Conservation (phyloP, 108 stramenopile genomes). For the Cyclostephanos tholiformis region DNA sequence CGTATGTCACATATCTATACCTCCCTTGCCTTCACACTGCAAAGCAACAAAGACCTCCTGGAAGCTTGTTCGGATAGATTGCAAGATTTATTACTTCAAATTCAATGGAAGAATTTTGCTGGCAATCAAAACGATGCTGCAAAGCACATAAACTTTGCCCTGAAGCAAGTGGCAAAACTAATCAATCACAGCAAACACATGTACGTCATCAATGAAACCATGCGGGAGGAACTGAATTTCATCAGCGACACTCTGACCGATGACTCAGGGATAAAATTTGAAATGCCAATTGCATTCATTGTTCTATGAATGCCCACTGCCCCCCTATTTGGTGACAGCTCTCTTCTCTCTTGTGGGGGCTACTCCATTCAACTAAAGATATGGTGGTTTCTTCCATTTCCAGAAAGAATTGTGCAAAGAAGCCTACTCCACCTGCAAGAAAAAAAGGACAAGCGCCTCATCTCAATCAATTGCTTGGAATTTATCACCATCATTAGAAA, state of each 20-base stretch:
- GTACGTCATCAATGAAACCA: no score
- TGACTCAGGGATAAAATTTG: background rate
- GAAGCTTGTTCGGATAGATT: no score
- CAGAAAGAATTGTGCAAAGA: background rate
- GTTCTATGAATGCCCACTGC: background rate
- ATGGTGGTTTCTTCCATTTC: slow-evolving; percentile 3
- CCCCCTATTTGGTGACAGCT: background rate
- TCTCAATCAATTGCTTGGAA: slow-evolving; percentile 16
- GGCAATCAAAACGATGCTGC: no score
- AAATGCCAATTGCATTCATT: background rate
- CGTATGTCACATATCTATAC: background rate
- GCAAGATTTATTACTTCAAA: no score
- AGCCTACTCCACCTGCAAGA: background rate
- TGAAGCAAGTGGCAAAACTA: no score
- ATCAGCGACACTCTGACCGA: background rate
- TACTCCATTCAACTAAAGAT: background rate
- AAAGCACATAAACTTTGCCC: no score
- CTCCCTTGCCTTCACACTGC: no score
- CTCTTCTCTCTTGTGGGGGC: background rate
- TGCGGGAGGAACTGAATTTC: slow-evolving; percentile 1
- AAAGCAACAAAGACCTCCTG: no score
- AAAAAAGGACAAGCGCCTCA: background rate
- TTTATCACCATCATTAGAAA: slow-evolving; percentile 19
- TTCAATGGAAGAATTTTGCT: no score
- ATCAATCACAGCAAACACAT: no score